Evolutionary conservation across 2,329 filamentous ascomycete species (phyloP).

Genomic region (Cryphonectria radicalis): DNA sequence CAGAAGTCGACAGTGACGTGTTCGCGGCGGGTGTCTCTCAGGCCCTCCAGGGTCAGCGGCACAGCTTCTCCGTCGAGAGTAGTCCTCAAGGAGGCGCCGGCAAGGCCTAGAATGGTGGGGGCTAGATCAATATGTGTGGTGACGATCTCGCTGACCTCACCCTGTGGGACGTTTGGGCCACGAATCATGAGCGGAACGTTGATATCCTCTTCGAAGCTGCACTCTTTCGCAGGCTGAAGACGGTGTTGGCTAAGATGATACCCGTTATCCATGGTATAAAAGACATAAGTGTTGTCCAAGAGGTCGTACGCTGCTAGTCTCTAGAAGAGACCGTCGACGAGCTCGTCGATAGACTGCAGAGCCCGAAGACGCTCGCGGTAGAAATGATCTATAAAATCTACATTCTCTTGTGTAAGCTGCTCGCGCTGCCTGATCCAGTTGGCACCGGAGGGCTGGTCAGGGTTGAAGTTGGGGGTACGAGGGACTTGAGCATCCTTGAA

Average conservation of each 20-base stretch:
- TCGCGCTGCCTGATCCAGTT: constrained; percentile 48
- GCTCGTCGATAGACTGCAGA: constrained; percentile 59
- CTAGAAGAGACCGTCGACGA: constrained; percentile 52
- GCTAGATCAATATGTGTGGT: constrained; percentile 68
- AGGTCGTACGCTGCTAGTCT: constrained; percentile 55
- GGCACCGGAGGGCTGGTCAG: constrained; percentile 50
- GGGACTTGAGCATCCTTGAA: constrained; percentile 65
- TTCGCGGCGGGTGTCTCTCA: constrained; percentile 42
- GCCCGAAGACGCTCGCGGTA: constrained; percentile 56
- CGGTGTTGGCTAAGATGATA: constrained; percentile 64
- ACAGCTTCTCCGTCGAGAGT: constrained; percentile 64
- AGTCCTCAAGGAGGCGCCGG: constrained; percentile 44
- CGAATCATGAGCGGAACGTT: constrained; percentile 63
- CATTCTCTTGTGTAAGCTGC: constrained; percentile 40
- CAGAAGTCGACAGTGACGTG: constrained; percentile 55
- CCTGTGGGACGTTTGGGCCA: constrained; percentile 56
- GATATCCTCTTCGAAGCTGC: constrained; percentile 62
- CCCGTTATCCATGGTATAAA: constrained; percentile 64
- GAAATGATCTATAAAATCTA: constrained; percentile 54
- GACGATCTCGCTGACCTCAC: constrained; percentile 48
- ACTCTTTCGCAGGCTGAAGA: constrained; percentile 60
- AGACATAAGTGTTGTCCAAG: constrained; percentile 63
- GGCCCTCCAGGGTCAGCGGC: constrained; percentile 29
- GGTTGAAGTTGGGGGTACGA: constrained; percentile 68
- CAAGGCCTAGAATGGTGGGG: constrained; percentile 59